Evolutionary conservation across 139 green algal genomes (phyloP), one percentile per base, ranked within the genome.

Genomic region (Gonium pectorale): DNA sequence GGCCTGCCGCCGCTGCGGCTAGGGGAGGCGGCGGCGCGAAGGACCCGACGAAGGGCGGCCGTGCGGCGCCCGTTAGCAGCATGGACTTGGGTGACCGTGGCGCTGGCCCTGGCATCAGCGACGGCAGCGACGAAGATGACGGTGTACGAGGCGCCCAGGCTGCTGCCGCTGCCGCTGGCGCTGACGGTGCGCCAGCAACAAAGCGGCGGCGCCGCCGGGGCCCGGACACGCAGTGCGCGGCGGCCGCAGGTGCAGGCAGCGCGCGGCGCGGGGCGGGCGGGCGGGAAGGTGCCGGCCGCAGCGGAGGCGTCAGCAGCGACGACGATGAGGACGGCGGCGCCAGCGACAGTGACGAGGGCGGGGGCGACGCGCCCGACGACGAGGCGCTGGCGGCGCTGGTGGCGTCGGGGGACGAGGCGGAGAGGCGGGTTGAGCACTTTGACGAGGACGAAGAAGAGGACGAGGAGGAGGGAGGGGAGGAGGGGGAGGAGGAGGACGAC

Each of bases 271-370:
- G 72, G 44, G 13, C 41, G 40, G 73, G 33, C 73, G 2, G 69
- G 69, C 73, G 69, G 73, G 73, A 81, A 38, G 33, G 54, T 35
- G n/a, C 51, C 71, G 21, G 51, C 74, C 74, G 37, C 74, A 82
- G 60, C 72, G 52, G 24, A 71, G 71, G 29, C 59, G 75, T 2
- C 75, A 59, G 2, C 59, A n/a, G 2, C 75, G n/a, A n/a, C 71
- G 75, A 27, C 75, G 75, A 59, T 60, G 59, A 38, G 71, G 27
- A 59, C 75, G 60, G 26, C 31, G 29, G 60, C 60, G 29, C 77
- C 73, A 40, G 73, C 62, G 41, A 43, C 17, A 0, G n/a, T 83
- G 38, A 83, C 77, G 60, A n/a, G 40, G 17, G 17, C 60, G 73
- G 19, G 62, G 24, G 60, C 62, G 73, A 33, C 43, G 60, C n/a